Conservation (phyloP, 140 eudicot genomes). For the Anethum foeniculum region DNA sequence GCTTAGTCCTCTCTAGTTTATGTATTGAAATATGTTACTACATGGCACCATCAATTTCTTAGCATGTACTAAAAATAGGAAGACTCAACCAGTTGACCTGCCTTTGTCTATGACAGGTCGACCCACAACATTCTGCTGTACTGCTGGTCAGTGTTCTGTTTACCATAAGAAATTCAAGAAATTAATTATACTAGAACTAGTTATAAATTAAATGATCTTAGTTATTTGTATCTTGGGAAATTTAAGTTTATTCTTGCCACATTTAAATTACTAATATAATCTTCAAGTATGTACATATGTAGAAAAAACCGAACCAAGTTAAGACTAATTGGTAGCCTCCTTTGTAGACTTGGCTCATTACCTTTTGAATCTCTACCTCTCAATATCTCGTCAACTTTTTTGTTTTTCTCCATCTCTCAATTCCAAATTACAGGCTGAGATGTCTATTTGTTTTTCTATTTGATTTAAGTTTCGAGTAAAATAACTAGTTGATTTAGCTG, state of each 20-base stretch:
- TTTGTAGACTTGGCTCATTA: neutral
- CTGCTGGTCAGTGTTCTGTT: neutral
- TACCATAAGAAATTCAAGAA: neutral
- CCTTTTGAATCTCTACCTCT: neutral
- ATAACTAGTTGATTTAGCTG: no score
- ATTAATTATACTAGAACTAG: no score
- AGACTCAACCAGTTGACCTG: neutral
- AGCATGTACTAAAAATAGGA: neutral
- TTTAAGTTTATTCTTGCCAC: no score
- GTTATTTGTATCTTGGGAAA: no score
- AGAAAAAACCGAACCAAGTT: no score
- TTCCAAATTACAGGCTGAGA: neutral
- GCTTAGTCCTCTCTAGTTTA: neutral
- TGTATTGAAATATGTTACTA: neutral
- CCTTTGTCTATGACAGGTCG: no score
- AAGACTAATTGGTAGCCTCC: neutral
- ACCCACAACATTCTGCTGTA: neutral
- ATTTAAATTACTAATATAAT: no score
- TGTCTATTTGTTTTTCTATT: no score
- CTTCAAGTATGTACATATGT: no score
- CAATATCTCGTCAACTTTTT: neutral
- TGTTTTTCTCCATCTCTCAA: neutral
- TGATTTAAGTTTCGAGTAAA: no score
- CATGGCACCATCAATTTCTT: neutral
- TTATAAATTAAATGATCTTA: no score